Conservation (phyloP, 2,329 filamentous ascomycete species). For the Botryotinia globosa region DNA sequence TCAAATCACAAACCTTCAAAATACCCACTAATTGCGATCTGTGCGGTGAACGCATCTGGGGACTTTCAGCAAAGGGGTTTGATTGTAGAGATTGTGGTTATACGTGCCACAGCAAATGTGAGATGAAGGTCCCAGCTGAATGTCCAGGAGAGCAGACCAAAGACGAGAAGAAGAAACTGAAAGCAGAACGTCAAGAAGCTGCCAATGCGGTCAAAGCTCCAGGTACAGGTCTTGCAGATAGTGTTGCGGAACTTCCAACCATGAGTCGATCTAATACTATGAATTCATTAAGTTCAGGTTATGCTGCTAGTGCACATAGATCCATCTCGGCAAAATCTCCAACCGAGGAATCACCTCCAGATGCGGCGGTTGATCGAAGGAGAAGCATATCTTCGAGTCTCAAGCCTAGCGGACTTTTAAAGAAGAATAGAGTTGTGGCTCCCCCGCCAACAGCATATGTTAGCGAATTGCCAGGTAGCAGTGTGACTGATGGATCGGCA, state of each 20-base stretch:
- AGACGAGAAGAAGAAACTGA: conserved; percentile 93
- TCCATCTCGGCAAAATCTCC: conserved; percentile 62
- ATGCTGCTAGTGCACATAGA: conserved; percentile 73
- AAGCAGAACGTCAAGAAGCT: conserved; percentile 76
- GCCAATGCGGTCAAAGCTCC: conserved; percentile 51
- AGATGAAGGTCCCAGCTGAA: conserved; percentile 96
- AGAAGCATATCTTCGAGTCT: conserved; percentile 27
- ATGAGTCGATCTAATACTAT: conserved; percentile 80
- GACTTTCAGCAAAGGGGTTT: conserved; percentile 91
- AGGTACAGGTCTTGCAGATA: conserved; percentile 41
- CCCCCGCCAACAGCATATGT: conserved; percentile 83
- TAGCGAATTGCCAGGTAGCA: conserved; percentile 58
- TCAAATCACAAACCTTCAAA: conserved; percentile 98
- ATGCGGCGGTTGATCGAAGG: conserved; percentile 24
- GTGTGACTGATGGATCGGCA: conserved; percentile 43
- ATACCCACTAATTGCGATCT: conserved; percentile 98
- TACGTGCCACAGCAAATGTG: conserved; percentile 97
- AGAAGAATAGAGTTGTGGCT: conserved; percentile 75
- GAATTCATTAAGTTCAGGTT: conserved; percentile 85
- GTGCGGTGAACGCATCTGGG: conserved; percentile 96
- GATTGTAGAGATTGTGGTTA: conserved; percentile 96
- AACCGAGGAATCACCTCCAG: conserved; percentile 49
- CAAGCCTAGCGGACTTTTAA: conserved; percentile 30
- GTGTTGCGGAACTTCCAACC: conserved; percentile 61
- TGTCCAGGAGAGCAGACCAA: conserved; percentile 93